Evolutionary conservation across 768 basidiomycete genomes (phyloP), one percentile per base, ranked within the genome.

Genomic region (Pleurotus pulmonarius): DNA sequence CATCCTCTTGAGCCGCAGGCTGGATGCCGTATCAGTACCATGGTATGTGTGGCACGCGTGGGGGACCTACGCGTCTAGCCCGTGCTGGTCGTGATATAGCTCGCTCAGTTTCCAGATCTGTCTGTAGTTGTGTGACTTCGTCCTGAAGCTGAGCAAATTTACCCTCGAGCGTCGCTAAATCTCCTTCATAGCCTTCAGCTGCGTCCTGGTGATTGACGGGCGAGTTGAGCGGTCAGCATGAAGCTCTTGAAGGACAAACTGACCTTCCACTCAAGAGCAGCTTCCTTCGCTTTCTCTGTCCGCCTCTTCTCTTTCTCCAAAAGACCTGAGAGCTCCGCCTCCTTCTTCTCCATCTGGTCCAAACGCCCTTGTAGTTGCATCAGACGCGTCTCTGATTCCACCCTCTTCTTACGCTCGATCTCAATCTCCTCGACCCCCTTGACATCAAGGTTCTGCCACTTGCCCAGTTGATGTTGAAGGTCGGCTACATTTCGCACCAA

Each of bases 381-480:
- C 13, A 83, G 71, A 55, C 81, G 70, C 2, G 79, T 69, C 56
- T 90, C 85, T 9, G 90, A 72, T 29, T 83, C 79, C 8, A 77
- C 70, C 8, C 80, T 79, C 55, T 75, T 72, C 64, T 83, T 85
- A 41, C 83, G 76, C 51, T 78, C 69, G 5, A 70, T 67, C 52
- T 86, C 87, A 7, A 78, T 73, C 29, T 87, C 83, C 15, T 73
- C 79, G 9, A 78, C 83, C 46, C 83, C 87, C 47, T 82, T 83
- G 24, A 73, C 83, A 63, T 90, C 90, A 15, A 89, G 67, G 24
- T 68, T 77, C 63, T 87, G 77, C 87, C 87, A 90, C 63, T 85
- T 82, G 41, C 81, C 80, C 7, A 91, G 70, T 61, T 92, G 89
- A 13, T 79, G 77, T 49, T 80, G 77, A 38, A 90, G 71, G 41